Conservation (phyloP, 2,329 filamentous ascomycete species). For the Fusarium verrucosum region DNA sequence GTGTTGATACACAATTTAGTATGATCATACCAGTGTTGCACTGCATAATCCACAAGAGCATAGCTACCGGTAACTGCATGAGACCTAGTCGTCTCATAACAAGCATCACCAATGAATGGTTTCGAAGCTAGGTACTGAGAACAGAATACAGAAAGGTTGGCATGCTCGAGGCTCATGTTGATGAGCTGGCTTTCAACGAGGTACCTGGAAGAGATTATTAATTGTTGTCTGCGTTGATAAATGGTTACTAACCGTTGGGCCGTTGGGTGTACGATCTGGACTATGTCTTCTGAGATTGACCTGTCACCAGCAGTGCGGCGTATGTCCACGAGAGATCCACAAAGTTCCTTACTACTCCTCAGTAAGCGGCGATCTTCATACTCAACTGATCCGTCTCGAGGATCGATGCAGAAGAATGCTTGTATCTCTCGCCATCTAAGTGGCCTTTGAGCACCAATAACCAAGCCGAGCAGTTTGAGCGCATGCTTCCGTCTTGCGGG, state of each 20-base stretch:
- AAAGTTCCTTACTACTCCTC: too few species aligned
- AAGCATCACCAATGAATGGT: neutral
- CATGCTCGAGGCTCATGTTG: neutral
- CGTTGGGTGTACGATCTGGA: conserved; percentile 20
- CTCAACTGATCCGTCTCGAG: too few species aligned
- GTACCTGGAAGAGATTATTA: conserved; percentile 2
- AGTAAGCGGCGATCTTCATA: too few species aligned
- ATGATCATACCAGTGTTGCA: conserved; percentile 18
- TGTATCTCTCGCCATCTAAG: too few species aligned
- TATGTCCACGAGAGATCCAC: too few species aligned
- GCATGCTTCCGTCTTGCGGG: too few species aligned
- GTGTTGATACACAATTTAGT: neutral
- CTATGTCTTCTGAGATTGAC: neutral
- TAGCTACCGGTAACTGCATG: conserved; percentile 3
- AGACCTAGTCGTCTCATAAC: neutral
- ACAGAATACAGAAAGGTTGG: conserved; percentile 4
- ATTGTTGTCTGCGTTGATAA: too few species aligned
- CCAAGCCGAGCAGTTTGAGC: too few species aligned
- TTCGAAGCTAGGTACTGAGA: conserved; percentile 6
- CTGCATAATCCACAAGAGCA: conserved; percentile 18
- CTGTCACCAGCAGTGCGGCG: neutral
- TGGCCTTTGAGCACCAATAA: too few species aligned
- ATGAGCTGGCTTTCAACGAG: neutral
- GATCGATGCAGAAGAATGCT: too few species aligned
- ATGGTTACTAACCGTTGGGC: conserved; percentile 4